A percentile compares a stretch with the other conserved stretches of the same genome.
Evolutionary conservation across 331 rosid genomes (phyloP).

Genomic region (Erythrophleum ivorense): DNA sequence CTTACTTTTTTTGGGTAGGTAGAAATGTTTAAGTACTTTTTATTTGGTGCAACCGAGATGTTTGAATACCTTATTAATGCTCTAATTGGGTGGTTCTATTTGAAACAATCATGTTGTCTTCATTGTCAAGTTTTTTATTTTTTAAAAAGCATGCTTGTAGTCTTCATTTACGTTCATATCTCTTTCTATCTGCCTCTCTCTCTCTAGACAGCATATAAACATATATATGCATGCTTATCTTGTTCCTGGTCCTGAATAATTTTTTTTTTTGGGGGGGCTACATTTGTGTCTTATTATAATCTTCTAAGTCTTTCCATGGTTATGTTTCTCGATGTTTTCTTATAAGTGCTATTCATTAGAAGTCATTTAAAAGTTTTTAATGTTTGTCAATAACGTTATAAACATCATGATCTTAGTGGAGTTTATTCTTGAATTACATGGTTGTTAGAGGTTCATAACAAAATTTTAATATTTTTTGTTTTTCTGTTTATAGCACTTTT

Average conservation of each 20-base stretch:
- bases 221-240: neutral
- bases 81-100: neutral
- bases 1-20: neutral
- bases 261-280: neutral
- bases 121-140: neutral
- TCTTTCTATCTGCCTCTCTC: neutral
- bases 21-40: neutral
- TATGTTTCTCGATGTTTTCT: slow-evolving; percentile 14
- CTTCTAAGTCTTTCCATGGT: neutral
- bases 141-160: neutral
- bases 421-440: slow-evolving; percentile 33
- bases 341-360: slow-evolving; percentile 14
- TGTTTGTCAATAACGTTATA: slow-evolving; percentile 5
- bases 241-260: neutral
- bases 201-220: neutral
- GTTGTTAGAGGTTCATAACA: slow-evolving; percentile 30
- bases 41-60: neutral
- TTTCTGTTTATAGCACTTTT: slow-evolving; percentile 76
- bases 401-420: slow-evolving; percentile 16
- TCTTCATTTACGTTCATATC: neutral
- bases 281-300: neutral
- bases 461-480: slow-evolving; percentile 31
- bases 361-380: slow-evolving; percentile 13
- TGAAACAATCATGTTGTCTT: neutral
- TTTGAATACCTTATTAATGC: neutral